These are phyloP conservation scores for Sporothrix pallida DNA, from an alignment of 2,329 filamentous ascomycete species.

Conservation along the genomic window DNA sequence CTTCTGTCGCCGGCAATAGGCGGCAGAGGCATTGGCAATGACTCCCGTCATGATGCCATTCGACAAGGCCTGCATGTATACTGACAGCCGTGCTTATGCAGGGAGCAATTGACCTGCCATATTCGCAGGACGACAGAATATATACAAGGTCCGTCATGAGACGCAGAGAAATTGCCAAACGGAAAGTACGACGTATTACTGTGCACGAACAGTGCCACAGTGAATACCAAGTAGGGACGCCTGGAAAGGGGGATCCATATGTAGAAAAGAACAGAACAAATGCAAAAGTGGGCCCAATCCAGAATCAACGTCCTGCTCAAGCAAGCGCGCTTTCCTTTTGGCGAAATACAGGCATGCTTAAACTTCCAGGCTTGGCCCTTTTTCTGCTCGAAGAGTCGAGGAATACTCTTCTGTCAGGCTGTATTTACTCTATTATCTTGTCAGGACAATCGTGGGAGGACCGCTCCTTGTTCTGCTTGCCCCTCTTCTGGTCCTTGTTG, in stretches of 20 bases:
- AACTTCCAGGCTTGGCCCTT: not conserved
- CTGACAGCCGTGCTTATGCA: not conserved
- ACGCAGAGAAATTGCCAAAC: too few relatives aligned
- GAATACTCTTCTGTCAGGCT: too few relatives aligned
- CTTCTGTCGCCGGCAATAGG: not conserved
- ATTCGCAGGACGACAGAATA: not conserved
- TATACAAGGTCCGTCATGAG: too few relatives aligned
- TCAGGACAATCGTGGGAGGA: too few relatives aligned
- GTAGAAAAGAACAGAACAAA: not conserved
- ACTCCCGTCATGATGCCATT: not conserved
- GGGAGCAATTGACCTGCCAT: not conserved
- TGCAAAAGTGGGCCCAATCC: not conserved
- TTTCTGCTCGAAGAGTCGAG: not conserved
- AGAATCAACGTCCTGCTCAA: not conserved
- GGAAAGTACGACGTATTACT: too few relatives aligned
- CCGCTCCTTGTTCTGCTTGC: not conserved
- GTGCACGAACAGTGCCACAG: too few relatives aligned
- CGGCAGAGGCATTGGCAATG: not conserved
- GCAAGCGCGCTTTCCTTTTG: not conserved
- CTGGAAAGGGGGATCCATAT: too few relatives aligned
- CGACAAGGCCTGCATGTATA: not conserved
- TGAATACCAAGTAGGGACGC: too few relatives aligned
- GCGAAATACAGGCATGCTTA: not conserved
- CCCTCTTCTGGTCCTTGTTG: not conserved
- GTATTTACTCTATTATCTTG: too few relatives aligned